Evolutionary conservation across 2,329 filamentous ascomycete species (phyloP), one percentile per base, ranked within the genome.

Genomic region (Alternaria alternata): DNA sequence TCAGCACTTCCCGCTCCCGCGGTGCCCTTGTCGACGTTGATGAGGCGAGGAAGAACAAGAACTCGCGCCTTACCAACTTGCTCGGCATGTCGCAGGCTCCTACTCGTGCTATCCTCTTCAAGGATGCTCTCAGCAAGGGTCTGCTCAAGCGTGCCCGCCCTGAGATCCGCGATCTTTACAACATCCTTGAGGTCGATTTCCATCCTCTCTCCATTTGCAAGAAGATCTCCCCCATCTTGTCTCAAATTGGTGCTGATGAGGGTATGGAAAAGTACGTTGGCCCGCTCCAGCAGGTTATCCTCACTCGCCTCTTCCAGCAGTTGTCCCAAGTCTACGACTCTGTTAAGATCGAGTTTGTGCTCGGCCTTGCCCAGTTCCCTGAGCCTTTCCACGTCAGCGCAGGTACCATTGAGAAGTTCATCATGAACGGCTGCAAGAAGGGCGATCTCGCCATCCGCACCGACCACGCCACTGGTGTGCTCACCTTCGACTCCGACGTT

Each of bases 341-440:
- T 46, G 94, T 99, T 57, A 93, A 98, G 79, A 87, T 99, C 63
- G 87, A 88, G 72, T 98, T 98, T 73, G 94, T 99, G 47, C 91
- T 97, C 79, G 90, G 92, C 74, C 90, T 99, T 55, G 95, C 95
- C 64, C 88, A 95, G 76, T 99, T 99, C 86, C 95, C 95, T 9
- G 94, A 96, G 78, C 93, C 95, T 42, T 98, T 96, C 87, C 91
- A 97, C 82, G 93, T 98, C 69, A 91, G 88, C 65, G 89, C 91
- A 54, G 89, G 90, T 68, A 96, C 92, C 63, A 96, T 99, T 69
- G 95, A 99, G 85, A 99, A 98, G 84, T 99, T 99, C 86, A 98
- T 99, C 86, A 99, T 99, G 95, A 99, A 99, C 81, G 95, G 95
- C 66, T 98, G 96, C 87, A 99, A 99, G 89, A 99, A 99, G 88